Percentiles rank a stretch among this genome's conserved stretches.
These are phyloP conservation scores for Choiromyces venosus DNA, from an alignment of 495 filamentous ascomycete genomes.

Conservation along the genomic window DNA sequence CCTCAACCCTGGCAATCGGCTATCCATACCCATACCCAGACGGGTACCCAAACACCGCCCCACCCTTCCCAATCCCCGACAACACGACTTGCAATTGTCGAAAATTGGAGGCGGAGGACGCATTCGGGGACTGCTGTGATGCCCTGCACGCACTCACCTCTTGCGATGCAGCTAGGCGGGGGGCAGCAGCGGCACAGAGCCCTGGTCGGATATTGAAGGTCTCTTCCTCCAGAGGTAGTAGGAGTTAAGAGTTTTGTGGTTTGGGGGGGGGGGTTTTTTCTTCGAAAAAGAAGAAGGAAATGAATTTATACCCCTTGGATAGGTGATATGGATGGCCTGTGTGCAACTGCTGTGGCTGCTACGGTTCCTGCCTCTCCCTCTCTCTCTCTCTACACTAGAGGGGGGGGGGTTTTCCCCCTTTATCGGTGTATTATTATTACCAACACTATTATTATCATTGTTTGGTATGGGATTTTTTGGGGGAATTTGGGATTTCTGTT, in stretches of 20 bases:
- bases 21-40: slow-evolving; percentile 38
- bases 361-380: too few relatives aligned
- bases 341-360: too few relatives aligned
- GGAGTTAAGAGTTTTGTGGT: too few relatives aligned
- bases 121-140: slow-evolving; percentile 16
- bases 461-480: background rate
- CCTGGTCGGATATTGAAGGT: background rate
- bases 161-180: slow-evolving; percentile 24
- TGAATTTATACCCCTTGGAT: background rate
- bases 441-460: background rate
- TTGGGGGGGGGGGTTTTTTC: background rate
- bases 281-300: too few relatives aligned
- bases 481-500: background rate
- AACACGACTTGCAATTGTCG: background rate
- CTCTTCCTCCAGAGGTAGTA: background rate
- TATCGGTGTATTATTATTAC: background rate
- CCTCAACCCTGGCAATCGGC: slow-evolving; percentile 31
- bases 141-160: slow-evolving; percentile 7
- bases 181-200: slow-evolving; percentile 18
- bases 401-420: background rate
- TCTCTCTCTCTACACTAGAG: too few relatives aligned
- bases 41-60: slow-evolving; percentile 33
- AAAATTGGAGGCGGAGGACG: slow-evolving; percentile 11
- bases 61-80: slow-evolving; percentile 27
- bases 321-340: background rate